Conservation (phyloP, 192 early-diverging fungal genomes). For the Diversispora epigaea region DNA sequence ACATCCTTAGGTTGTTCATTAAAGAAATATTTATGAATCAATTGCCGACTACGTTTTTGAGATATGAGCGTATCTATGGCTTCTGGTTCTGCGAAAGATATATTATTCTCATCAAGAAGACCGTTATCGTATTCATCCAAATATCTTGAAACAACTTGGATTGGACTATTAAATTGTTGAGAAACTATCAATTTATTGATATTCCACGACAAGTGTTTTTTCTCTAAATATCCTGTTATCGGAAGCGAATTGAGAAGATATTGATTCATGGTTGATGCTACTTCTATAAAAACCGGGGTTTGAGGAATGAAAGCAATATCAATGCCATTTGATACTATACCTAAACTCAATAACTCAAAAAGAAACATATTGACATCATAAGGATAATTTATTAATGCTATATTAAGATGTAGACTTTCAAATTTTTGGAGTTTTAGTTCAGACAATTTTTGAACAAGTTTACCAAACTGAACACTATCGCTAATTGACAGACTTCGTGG, state of each 20-base stretch:
- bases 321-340: neutral
- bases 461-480: constrained; percentile 15
- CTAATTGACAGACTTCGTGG: constrained; percentile 26
- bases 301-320: constrained; percentile 18
- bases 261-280: constrained; percentile 31
- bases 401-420: constrained; percentile 33
- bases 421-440: neutral
- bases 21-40: constrained; percentile 31
- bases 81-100: neutral
- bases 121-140: neutral
- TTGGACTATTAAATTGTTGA: constrained; percentile 15
- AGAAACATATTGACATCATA: constrained; percentile 33
- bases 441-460: constrained; percentile 8
- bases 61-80: neutral
- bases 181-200: constrained; percentile 19
- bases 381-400: constrained; percentile 19
- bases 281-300: constrained; percentile 24
- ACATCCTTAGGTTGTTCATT: constrained; percentile 5
- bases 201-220: constrained; percentile 24
- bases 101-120: neutral
- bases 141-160: constrained; percentile 8
- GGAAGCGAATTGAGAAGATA: constrained; percentile 19
- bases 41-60: neutral
- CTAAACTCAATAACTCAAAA: constrained; percentile 28
- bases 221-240: neutral